Evolutionary conservation across 306 rosid genomes (phyloP).

Genomic region (Prunus fruticosa): DNA sequence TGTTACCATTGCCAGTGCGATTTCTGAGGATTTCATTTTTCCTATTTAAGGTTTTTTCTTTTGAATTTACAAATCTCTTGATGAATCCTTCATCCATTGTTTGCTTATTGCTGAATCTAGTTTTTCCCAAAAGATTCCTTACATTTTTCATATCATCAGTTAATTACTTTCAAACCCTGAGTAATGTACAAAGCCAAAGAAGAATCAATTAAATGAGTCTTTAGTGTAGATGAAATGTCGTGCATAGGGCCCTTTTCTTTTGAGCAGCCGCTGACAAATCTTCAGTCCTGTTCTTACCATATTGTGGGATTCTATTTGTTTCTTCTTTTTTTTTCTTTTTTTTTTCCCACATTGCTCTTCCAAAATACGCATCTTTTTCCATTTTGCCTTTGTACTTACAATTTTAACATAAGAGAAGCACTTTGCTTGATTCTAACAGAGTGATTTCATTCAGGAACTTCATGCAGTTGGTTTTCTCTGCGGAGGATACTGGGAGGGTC

Average conservation of each 20-base stretch:
- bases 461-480: conserved; percentile 71
- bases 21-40: not conserved
- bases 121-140: not conserved
- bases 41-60: not conserved
- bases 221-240: not conserved
- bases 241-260: not conserved
- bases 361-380: not conserved
- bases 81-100: not conserved
- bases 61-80: not conserved
- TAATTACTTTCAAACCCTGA: not conserved
- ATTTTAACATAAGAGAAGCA: not conserved
- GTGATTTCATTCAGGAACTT: conserved; percentile 63
- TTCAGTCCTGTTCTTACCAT: not conserved
- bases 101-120: not conserved
- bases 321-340: not conserved
- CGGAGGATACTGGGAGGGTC: conserved; percentile 70
- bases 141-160: not conserved
- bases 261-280: not conserved
- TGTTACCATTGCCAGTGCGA: no score
- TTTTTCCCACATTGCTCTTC: not conserved
- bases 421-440: conserved; percentile 27
- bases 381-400: conserved; percentile 3
- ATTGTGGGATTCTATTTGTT: not conserved
- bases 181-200: not conserved
- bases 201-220: not conserved